Evolutionary conservation across 1,284 basidiomycete species (phyloP).

Genomic region (Pulveroboletus ridleyi): DNA sequence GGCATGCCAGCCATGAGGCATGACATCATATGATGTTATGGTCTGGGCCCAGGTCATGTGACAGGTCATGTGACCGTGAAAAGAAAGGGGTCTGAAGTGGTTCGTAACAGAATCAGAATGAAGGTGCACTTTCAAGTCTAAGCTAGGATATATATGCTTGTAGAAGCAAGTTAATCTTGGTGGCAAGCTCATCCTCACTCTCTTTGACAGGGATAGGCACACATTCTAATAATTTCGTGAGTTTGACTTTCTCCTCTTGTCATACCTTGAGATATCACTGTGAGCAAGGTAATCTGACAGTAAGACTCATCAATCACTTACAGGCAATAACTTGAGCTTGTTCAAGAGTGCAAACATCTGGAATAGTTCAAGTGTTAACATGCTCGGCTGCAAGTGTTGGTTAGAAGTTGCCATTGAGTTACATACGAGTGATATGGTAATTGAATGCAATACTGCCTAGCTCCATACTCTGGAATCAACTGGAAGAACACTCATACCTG

Average conservation of each 20-base stretch:
- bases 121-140: conserved; percentile 79
- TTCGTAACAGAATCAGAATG: neutral
- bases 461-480: conserved; percentile 91
- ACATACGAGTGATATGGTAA: conserved; percentile 96
- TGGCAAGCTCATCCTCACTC: conserved; percentile 93
- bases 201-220: conserved; percentile 99
- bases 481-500: conserved; percentile 92
- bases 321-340: conserved; percentile 96
- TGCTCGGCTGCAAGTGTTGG: conserved; percentile 89
- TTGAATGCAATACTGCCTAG: conserved; percentile 97
- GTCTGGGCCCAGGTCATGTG: no score
- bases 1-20: no score
- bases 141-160: conserved; percentile 97
- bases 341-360: conserved; percentile 96
- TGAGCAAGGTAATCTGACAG: conserved; percentile 5
- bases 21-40: no score
- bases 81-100: no score
- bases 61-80: no score
- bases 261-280: conserved; percentile 47
- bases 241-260: conserved; percentile 87
- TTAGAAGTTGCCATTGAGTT: conserved; percentile 91
- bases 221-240: conserved; percentile 92
- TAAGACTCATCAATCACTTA: conserved; percentile 41
- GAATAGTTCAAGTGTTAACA: conserved; percentile 93
- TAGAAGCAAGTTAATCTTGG: conserved; percentile 97